phyloP scores from a whole-genome alignment of 2,329 filamentous ascomycete species.

The Paecilomyces sp. region DNA sequence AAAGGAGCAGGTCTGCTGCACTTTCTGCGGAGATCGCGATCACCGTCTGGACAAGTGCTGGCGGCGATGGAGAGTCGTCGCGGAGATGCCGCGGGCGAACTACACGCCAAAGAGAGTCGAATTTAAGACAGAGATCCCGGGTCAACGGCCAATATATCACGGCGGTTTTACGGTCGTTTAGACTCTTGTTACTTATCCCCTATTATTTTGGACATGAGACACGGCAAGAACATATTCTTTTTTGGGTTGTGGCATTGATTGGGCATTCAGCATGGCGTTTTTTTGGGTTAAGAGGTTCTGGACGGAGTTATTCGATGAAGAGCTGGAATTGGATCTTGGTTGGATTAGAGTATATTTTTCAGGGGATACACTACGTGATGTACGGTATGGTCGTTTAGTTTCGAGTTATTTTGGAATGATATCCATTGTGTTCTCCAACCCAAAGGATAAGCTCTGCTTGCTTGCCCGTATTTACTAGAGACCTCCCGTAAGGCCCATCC shows the following conservation, averaged over 20 bases:
- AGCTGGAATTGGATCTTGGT: not conserved
- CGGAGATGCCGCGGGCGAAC: slow-evolving; percentile 16
- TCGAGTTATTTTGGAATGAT: not conserved
- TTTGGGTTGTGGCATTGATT: not conserved
- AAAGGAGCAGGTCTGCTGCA: slow-evolving; percentile 7
- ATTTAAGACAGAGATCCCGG: slow-evolving; percentile 12
- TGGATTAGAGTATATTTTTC: not conserved
- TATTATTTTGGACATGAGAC: not conserved
- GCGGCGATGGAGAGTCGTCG: slow-evolving; percentile 16
- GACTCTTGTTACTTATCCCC: not conserved
- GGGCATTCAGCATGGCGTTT: not conserved
- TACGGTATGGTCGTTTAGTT: not conserved
- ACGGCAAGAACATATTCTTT: not conserved
- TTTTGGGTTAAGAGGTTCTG: not conserved
- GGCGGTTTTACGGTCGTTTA: slow-evolving; percentile 16
- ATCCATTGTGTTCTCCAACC: not conserved
- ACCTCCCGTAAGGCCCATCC: slow-evolving; percentile 18
- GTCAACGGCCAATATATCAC: slow-evolving; percentile 16
- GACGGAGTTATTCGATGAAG: not conserved
- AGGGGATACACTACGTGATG: not conserved
- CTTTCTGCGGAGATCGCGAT: slow-evolving; percentile 15
- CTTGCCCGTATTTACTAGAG: slow-evolving; percentile 4
- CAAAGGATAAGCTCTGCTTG: not conserved
- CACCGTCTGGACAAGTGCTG: slow-evolving; percentile 17
- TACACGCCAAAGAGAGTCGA: slow-evolving; percentile 16